phyloP scores from a whole-genome alignment of 2,329 filamentous ascomycete genomes.

The Apiospora aurea region DNA sequence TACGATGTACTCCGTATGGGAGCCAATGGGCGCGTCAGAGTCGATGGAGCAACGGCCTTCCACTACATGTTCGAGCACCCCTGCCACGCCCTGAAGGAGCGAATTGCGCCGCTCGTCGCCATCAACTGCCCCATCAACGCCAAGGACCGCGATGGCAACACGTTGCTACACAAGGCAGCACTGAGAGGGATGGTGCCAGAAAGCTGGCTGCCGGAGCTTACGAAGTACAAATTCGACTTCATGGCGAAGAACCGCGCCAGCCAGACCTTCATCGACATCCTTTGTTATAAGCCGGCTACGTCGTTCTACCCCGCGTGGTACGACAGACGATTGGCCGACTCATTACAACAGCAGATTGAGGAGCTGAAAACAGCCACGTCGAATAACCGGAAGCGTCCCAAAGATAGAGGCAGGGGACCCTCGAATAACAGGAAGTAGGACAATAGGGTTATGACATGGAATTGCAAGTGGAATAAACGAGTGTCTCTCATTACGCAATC shows the following conservation, averaged over 20 bases:
- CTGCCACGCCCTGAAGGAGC: not conserved
- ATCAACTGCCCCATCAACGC: not conserved
- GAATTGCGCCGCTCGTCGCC: not conserved
- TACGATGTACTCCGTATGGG: not conserved
- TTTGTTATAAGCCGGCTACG: not conserved
- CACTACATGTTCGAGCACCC: not conserved
- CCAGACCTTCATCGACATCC: conserved; percentile 10
- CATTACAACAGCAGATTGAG: not conserved
- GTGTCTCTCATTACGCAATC: too few species aligned
- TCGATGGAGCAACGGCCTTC: not conserved
- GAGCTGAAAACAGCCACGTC: not conserved
- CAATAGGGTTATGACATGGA: not conserved
- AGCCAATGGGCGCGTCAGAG: not conserved
- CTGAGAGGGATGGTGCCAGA: not conserved
- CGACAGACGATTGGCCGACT: not conserved
- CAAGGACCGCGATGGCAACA: not conserved
- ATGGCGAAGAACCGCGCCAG: not conserved
- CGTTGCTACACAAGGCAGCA: not conserved
- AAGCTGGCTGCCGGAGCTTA: not conserved
- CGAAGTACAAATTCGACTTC: not conserved
- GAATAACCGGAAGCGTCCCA: not conserved
- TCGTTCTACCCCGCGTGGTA: not conserved
- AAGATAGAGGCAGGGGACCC: not conserved
- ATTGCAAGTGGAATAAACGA: not conserved
- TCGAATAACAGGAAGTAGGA: not conserved